Evolutionary conservation across 2,329 filamentous ascomycete species (phyloP), one percentile per base, ranked within the genome.

Genomic region (Setomelanomma holmii): DNA sequence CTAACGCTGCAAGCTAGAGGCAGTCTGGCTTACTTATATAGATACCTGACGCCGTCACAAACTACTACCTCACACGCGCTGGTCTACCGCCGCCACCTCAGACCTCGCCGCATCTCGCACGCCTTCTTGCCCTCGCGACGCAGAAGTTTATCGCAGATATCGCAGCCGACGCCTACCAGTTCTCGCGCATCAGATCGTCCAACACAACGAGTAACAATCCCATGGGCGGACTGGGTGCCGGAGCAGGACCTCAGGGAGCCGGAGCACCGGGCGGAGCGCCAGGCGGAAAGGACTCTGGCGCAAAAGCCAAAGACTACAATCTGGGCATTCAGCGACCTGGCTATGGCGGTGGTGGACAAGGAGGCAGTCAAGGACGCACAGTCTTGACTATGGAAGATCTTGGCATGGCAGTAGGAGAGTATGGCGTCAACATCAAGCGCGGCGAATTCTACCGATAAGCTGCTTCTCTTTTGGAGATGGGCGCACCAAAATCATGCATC

Each of bases 61-160:
- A 96, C 75, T 97, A 98, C 82, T 99, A 99, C 79, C 90, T 99
- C 79, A 96, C 93, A 33, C 89, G 96, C 65, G 92, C 93, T 61
- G 95, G 95, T 46, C 90, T 99, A 4, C 93, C 95, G 27, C 93
- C 93, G 1, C 92, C 93, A 35, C 93, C 91, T 0, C 89, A 95
- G 66, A 96, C 92, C 45, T 91, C 96, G 67, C 89, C 89, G 17
- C 91, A 93, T 52, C 89, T 99, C 22, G 91, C 93, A 19, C 91
- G 93, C 41, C 89, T 99, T 3, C 89, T 99, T 38, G 93, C 95
- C 2, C 89, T 99, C 7, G 95, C 95, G n/a, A 96, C 95, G 0
- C 95, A 99, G 73, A 99, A 99, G 74, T 99, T 99, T 81, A 90
- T 99, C 67, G 93, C 95, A 53, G 95, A 99, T 75, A 91, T 99